Percentiles rank a stretch among this genome's conserved stretches.
Conservation (phyloP, 108 stramenopile species). For the Nitzschia palea region DNA sequence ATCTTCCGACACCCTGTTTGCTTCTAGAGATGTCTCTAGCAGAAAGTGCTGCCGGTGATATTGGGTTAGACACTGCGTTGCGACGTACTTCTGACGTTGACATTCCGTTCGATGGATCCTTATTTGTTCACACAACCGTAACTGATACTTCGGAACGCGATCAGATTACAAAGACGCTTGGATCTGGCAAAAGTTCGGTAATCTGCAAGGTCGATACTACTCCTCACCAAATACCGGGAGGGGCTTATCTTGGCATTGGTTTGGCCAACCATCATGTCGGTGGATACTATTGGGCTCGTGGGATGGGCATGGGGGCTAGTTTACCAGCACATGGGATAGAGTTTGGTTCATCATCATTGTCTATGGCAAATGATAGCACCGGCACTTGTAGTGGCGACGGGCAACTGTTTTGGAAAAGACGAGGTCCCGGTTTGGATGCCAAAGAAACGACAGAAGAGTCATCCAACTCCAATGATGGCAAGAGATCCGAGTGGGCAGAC, state of each 20-base stretch:
- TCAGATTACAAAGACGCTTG: not conserved
- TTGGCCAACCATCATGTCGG: conserved; percentile 82
- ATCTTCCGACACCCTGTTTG: conserved; percentile 60
- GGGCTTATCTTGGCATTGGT: conserved; percentile 55
- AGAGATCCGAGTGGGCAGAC: conserved; percentile 76
- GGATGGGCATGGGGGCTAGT: conserved; percentile 62
- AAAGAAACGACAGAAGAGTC: conserved; percentile 30
- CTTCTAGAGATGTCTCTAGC: conserved; percentile 34
- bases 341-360: conserved; percentile 17
- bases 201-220: conserved; percentile 33
- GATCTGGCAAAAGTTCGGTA: conserved; percentile 9
- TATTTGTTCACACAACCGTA: conserved; percentile 33
- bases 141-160: conserved; percentile 25
- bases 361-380: not conserved
- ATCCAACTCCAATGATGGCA: conserved; percentile 77
- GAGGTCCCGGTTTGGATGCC: conserved; percentile 10
- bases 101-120: conserved; percentile 7
- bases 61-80: not conserved
- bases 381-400: too few species aligned
- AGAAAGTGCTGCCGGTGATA: conserved; percentile 18
- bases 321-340: conserved; percentile 72
- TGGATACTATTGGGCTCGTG: conserved; percentile 78
- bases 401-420: conserved; percentile 31
- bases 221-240: not conserved
- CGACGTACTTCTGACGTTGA: not conserved